Percentiles rank a stretch among this genome's conserved stretches.
Conservation (phyloP, 1,284 basidiomycete genomes). For the Fomitiporia mediterranea region DNA sequence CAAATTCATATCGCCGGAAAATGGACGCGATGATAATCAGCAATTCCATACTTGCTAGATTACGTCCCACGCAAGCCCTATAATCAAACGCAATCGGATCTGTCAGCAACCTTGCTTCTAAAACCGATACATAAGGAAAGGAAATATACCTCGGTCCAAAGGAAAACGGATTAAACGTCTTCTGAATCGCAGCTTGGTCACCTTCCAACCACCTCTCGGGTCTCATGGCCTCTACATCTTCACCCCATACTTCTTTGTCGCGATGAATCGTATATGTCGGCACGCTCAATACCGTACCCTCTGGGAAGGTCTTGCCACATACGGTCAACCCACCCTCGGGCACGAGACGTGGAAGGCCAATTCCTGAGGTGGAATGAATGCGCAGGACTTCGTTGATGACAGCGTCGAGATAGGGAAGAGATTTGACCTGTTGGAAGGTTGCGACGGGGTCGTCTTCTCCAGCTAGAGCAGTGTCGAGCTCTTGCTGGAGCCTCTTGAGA, state of each 20-base stretch:
- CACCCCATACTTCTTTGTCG: slow-evolving; percentile 66
- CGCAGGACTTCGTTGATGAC: slow-evolving; percentile 83
- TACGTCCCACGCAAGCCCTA: slow-evolving; percentile 70
- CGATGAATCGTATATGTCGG: slow-evolving; percentile 80
- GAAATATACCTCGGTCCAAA: slow-evolving; percentile 52
- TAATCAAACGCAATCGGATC: neutral
- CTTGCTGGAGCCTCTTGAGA: slow-evolving; percentile 70
- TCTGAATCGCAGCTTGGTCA: slow-evolving; percentile 54
- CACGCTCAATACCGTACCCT: slow-evolving; percentile 67
- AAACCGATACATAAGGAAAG: neutral
- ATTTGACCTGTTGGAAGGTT: slow-evolving; percentile 60
- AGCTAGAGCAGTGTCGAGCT: slow-evolving; percentile 74
- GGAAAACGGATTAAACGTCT: slow-evolving; percentile 75
- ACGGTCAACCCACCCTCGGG: slow-evolving; percentile 66
- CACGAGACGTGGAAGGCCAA: slow-evolving; percentile 79
- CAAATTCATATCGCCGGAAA: slow-evolving; percentile 67
- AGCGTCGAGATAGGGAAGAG: slow-evolving; percentile 71
- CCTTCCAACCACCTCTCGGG: slow-evolving; percentile 81
- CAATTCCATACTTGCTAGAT: slow-evolving; percentile 72
- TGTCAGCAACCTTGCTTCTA: slow-evolving; percentile 9
- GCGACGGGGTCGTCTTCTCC: slow-evolving; percentile 52
- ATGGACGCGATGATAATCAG: slow-evolving; percentile 72
- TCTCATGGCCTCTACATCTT: slow-evolving; percentile 69
- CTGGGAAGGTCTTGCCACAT: slow-evolving; percentile 57
- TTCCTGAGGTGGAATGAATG: slow-evolving; percentile 73